Conservation (phyloP, 306 rosid species). For the Medicago ruthenica region DNA sequence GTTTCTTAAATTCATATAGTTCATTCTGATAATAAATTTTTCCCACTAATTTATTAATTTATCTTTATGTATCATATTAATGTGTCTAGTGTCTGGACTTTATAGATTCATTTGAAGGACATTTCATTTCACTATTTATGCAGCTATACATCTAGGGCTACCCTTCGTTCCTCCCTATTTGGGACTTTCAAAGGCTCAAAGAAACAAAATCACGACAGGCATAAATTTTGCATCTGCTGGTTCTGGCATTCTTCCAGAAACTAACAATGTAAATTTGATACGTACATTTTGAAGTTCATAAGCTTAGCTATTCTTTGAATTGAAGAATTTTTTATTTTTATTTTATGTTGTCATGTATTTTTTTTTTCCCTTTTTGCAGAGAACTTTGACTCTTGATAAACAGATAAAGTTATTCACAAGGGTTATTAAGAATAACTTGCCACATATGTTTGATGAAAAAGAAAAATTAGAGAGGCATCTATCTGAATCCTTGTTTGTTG, state of each 20-base stretch:
- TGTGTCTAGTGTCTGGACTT: neutral
- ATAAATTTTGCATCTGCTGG: constrained; percentile 51
- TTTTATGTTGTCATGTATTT: neutral
- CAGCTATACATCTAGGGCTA: constrained; percentile 48
- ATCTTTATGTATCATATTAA: too few species aligned
- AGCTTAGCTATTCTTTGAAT: neutral
- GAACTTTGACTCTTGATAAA: constrained; percentile 24
- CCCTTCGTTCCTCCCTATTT: constrained; percentile 50
- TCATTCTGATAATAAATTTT: too few species aligned
- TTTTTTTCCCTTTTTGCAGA: neutral
- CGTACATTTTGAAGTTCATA: neutral
- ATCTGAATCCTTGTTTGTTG: constrained; percentile 45
- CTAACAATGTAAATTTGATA: constrained; percentile 35
- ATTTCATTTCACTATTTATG: neutral
- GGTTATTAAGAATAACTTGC: constrained; percentile 35
- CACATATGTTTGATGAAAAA: constrained; percentile 4
- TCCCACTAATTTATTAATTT: too few species aligned
- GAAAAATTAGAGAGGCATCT: constrained; percentile 36
- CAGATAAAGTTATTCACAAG: constrained; percentile 36
- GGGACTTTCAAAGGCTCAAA: constrained; percentile 41
- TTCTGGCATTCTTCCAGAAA: constrained; percentile 45
- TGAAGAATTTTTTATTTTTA: neutral
- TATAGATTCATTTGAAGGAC: neutral
- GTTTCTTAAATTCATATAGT: too few species aligned
- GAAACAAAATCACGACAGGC: constrained; percentile 38